Evolutionary conservation across 352 stramenopile genomes (phyloP).

Genomic region (Globisporangium heterothallicum): DNA sequence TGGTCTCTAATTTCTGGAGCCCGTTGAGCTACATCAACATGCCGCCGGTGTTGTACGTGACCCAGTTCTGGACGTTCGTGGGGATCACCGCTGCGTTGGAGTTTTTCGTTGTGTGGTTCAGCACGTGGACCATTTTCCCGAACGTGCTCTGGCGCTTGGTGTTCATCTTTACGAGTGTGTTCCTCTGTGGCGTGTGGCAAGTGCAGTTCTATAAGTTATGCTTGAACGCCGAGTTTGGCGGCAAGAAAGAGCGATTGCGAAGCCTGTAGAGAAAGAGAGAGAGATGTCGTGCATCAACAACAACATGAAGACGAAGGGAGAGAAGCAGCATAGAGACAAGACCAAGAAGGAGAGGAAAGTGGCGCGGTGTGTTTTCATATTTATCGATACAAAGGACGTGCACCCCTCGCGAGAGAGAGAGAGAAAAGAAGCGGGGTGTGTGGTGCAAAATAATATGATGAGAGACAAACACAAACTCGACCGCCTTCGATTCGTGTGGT

Average conservation of each 20-base stretch:
- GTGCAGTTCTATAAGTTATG: constrained; percentile 62
- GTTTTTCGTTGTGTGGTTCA: constrained; percentile 72
- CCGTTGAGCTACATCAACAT: constrained; percentile 44
- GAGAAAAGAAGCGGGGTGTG: no score
- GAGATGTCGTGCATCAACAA: background rate
- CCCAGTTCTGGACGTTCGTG: constrained; percentile 67
- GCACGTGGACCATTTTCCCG: constrained; percentile 70
- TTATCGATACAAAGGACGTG: no score
- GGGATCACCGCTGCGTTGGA: constrained; percentile 36
- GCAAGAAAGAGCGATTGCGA: constrained; percentile 75
- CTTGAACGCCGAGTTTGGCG: constrained; percentile 65
- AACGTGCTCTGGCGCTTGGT: constrained; percentile 77
- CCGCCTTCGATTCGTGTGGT: background rate
- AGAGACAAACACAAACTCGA: no score
- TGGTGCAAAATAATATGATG: constrained; percentile 8
- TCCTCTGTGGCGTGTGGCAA: constrained; percentile 58
- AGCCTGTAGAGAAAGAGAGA: constrained; percentile 37
- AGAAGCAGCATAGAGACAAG: constrained; percentile 1
- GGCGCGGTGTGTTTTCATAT: no score
- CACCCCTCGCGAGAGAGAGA: constrained; percentile 12
- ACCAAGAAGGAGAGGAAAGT: constrained; percentile 2
- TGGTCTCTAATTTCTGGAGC: constrained; percentile 80
- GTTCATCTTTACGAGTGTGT: constrained; percentile 41
- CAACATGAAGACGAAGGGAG: background rate
- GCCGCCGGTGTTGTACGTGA: constrained; percentile 67